Evolutionary conservation across 2,329 filamentous ascomycete species (phyloP).

Genomic region (Exophiala oligosperma): DNA sequence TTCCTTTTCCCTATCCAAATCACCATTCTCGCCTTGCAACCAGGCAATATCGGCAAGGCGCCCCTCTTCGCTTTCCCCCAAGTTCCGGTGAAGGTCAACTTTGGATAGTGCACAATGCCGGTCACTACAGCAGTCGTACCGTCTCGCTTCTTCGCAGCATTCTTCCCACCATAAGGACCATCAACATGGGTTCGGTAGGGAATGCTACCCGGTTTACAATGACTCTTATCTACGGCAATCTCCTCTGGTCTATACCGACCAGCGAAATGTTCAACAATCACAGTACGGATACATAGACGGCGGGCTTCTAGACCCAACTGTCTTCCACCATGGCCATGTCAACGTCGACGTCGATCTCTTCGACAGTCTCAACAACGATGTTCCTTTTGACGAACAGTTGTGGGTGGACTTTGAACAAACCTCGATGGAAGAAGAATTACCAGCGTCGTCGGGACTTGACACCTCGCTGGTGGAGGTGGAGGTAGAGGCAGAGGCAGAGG

Average conservation of each 20-base stretch:
- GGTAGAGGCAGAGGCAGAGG: too few species aligned
- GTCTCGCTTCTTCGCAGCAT: neutral
- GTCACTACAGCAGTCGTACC: conserved; percentile 4
- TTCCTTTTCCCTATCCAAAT: conserved; percentile 1
- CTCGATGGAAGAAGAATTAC: neutral
- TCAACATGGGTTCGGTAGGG: conserved; percentile 18
- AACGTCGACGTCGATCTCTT: neutral
- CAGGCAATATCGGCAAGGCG: conserved; percentile 21
- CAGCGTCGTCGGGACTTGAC: too few species aligned
- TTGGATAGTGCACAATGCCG: conserved; percentile 27
- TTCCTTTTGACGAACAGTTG: conserved; percentile 1
- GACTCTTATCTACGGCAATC: conserved; percentile 13
- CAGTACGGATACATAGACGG: conserved; percentile 14
- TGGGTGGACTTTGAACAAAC: conserved; percentile 1
- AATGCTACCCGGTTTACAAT: conserved; percentile 14
- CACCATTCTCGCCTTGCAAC: conserved; percentile 15
- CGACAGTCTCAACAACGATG: conserved; percentile 1
- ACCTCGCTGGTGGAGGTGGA: too few species aligned
- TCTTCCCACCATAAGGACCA: conserved; percentile 24
- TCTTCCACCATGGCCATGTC: neutral
- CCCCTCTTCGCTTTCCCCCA: neutral
- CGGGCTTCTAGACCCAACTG: conserved; percentile 5
- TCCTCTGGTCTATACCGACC: conserved; percentile 25
- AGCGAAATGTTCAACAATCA: conserved; percentile 25
- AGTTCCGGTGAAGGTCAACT: conserved; percentile 7